Evolutionary conservation across 352 stramenopile species (phyloP).

Genomic region (Globisporangium spiculum): DNA sequence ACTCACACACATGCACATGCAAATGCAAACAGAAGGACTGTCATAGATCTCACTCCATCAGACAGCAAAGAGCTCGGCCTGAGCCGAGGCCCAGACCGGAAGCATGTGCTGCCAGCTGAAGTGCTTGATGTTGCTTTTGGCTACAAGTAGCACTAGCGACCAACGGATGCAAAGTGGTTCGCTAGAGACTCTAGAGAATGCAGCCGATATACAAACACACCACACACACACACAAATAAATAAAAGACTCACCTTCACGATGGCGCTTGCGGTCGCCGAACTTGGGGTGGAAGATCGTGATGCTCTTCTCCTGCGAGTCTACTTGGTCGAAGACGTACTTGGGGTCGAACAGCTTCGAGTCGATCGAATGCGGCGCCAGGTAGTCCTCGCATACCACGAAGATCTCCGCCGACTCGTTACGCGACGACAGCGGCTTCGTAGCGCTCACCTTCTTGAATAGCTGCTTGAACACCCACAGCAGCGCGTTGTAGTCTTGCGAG

Average conservation of each 20-base stretch:
- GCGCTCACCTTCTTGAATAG: conserved; percentile 98
- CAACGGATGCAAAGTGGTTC: conserved; percentile 61
- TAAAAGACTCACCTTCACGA: conserved; percentile 78
- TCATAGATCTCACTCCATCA: conserved; percentile 83
- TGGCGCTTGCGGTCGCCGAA: conserved; percentile 94
- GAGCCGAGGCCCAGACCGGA: conserved; percentile 21
- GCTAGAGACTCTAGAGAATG: conserved; percentile 91
- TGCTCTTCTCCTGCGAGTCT: conserved; percentile 79
- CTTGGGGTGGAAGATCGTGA: conserved; percentile 98
- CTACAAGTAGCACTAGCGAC: conserved; percentile 86
- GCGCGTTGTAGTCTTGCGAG: conserved; percentile 97
- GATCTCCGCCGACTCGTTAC: conserved; percentile 99
- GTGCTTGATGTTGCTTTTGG: conserved; percentile 89
- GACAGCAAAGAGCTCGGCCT: conserved; percentile 40
- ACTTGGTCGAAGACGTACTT: conserved; percentile 98
- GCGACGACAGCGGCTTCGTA: conserved; percentile 97
- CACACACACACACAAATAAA: conserved; percentile 23
- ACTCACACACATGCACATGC: conserved; percentile 12
- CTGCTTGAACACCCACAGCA: conserved; percentile 99
- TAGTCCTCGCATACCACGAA: conserved; percentile 98
- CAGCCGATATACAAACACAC: conserved; percentile 45
- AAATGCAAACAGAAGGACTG: conserved; percentile 34
- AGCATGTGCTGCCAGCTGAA: conserved; percentile 47
- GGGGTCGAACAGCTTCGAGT: conserved; percentile 96
- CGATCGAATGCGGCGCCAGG: conserved; percentile 95